These are phyloP conservation scores for Fusarium xyrophilum DNA, from an alignment of 2,329 filamentous ascomycete species.

Conservation along the genomic window DNA sequence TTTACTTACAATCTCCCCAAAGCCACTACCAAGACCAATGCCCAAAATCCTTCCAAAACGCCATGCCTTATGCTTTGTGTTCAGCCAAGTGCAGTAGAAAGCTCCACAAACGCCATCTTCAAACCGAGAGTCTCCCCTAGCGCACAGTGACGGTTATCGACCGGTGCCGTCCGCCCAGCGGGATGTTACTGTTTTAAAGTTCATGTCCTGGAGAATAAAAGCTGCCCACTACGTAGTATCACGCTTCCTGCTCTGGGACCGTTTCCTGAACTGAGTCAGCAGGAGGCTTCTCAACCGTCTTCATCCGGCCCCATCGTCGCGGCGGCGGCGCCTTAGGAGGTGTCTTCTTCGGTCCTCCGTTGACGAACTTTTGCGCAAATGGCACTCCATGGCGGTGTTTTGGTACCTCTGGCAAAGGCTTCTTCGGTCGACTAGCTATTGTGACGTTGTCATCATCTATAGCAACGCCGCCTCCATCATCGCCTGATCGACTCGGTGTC, in stretches of 20 bases:
- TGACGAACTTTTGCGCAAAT: constrained; percentile 44
- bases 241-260: constrained; percentile 25
- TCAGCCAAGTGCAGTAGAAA: constrained; percentile 25
- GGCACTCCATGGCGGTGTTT: constrained; percentile 63
- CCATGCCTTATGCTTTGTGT: constrained; percentile 33
- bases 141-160: constrained; percentile 3
- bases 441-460: constrained; percentile 34
- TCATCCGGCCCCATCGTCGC: constrained; percentile 53
- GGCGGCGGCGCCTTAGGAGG: constrained; percentile 57
- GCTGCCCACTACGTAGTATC: background rate
- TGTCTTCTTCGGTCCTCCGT: constrained; percentile 49
- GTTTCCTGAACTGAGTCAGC: constrained; percentile 41
- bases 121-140: constrained; percentile 19
- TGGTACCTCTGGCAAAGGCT: constrained; percentile 61
- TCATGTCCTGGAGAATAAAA: background rate
- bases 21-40: background rate
- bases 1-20: constrained; percentile 19
- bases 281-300: constrained; percentile 44
- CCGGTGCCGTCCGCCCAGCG: constrained; percentile 2
- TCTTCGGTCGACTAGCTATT: constrained; percentile 50
- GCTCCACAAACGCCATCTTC: constrained; percentile 35
- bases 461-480: constrained; percentile 39
- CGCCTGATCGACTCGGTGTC: constrained; percentile 70
- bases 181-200: constrained; percentile 5
- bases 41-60: constrained; percentile 25